Evolutionary conservation across 305 asterid species (phyloP).

Genomic region (Fraxinus platypoda): DNA sequence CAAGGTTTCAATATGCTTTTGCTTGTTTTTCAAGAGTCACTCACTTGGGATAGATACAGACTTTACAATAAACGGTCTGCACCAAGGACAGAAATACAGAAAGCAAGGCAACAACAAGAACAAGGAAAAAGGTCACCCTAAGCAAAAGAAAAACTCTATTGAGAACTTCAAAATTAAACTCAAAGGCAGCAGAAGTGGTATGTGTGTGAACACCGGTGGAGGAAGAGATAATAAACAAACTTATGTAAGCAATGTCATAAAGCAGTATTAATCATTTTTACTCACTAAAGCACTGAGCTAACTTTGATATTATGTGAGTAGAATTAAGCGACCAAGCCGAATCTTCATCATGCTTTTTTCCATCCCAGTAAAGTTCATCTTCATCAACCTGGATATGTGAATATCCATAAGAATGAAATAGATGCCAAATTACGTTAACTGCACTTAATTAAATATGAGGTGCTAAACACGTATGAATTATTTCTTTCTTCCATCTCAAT

Average conservation of each 20-base stretch:
- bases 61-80: background rate
- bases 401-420: slow-evolving; percentile 33
- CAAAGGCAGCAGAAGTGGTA: background rate
- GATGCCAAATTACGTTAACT: background rate
- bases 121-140: background rate
- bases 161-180: background rate
- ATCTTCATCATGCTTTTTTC: slow-evolving; percentile 54
- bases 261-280: slow-evolving; percentile 32
- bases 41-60: background rate
- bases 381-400: slow-evolving; percentile 68
- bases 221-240: background rate
- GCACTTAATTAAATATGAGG: background rate
- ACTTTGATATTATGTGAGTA: slow-evolving; percentile 73
- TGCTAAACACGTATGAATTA: background rate
- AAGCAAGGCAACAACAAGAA: background rate
- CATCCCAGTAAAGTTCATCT: slow-evolving; percentile 64
- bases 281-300: slow-evolving; percentile 89
- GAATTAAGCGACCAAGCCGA: slow-evolving; percentile 55
- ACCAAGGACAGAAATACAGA: background rate
- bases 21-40: background rate
- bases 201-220: background rate
- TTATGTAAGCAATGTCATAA: slow-evolving; percentile 12
- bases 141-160: background rate
- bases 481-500: background rate
- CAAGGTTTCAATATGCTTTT: background rate